Conservation (phyloP, 306 rosid genomes). For the Medicago lupulina region DNA sequence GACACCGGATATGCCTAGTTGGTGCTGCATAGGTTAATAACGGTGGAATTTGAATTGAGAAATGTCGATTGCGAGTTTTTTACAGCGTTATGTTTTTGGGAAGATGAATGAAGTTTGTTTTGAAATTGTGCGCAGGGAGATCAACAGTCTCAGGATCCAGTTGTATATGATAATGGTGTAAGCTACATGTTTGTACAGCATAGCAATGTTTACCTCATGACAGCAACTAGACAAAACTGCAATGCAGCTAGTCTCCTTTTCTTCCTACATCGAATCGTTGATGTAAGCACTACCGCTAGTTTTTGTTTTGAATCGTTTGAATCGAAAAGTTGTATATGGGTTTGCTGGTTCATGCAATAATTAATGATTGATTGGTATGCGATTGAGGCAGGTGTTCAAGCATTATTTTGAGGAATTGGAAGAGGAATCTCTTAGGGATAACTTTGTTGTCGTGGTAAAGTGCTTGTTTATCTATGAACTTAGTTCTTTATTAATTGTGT, state of each 20-base stretch:
- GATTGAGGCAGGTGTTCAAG: slow-evolving; percentile 80
- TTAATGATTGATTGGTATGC: background rate
- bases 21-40: too few species aligned
- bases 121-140: slow-evolving; percentile 69
- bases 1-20: too few species aligned
- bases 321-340: too few species aligned
- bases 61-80: background rate
- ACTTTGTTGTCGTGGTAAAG: slow-evolving; percentile 98
- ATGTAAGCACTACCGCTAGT: slow-evolving; percentile 58
- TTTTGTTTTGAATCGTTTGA: background rate
- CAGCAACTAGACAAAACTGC: slow-evolving; percentile 94
- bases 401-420: slow-evolving; percentile 96
- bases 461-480: background rate
- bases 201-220: slow-evolving; percentile 88
- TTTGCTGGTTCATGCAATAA: background rate
- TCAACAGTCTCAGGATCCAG: slow-evolving; percentile 94
- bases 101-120: slow-evolving; percentile 14
- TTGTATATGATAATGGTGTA: slow-evolving; percentile 82
- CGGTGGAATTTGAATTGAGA: slow-evolving; percentile 7
- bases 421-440: slow-evolving; percentile 97
- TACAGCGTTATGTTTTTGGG: background rate
- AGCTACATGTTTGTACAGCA: slow-evolving; percentile 96
- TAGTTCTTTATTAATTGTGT: background rate
- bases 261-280: slow-evolving; percentile 89
- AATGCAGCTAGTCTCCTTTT: slow-evolving; percentile 96